Conservation (phyloP, 257 asterid genomes). For the Solanum ahanhuiri region DNA sequence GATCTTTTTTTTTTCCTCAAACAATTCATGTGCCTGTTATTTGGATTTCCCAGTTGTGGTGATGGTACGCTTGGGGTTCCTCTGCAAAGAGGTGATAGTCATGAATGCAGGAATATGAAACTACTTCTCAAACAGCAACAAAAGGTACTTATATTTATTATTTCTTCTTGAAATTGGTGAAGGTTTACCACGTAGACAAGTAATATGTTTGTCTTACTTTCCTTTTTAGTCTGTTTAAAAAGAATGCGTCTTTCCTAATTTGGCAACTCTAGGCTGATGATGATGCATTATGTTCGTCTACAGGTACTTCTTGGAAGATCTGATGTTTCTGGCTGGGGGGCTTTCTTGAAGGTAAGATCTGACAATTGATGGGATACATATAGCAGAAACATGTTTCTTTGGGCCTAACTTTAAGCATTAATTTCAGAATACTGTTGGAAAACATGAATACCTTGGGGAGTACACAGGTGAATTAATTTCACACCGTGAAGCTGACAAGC, state of each 20-base stretch:
- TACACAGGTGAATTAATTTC: conserved; percentile 95
- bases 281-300: not conserved
- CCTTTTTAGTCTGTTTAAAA: not conserved
- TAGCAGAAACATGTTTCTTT: not conserved
- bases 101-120: conserved; percentile 99
- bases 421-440: conserved; percentile 71
- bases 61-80: conserved; percentile 94
- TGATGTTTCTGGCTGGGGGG: conserved; percentile 98
- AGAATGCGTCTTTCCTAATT: not conserved
- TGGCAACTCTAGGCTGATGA: not conserved
- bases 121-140: conserved; percentile 90
- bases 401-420: not conserved
- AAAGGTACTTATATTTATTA: conserved; percentile 41
- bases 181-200: not conserved
- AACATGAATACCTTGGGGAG: conserved; percentile 95
- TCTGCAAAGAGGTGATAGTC: conserved; percentile 79
- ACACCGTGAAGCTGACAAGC: conserved; percentile 99
- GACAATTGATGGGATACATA: not conserved
- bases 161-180: not conserved
- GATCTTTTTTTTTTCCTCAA: not conserved
- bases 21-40: not conserved
- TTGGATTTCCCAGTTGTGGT: conserved; percentile 67
- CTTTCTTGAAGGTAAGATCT: conserved; percentile 82
- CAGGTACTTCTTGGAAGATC: conserved; percentile 94
- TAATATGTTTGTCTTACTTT: not conserved